These are phyloP conservation scores for Lachnellula cervina DNA, from an alignment of 2,329 filamentous ascomycete species.

Conservation along the genomic window DNA sequence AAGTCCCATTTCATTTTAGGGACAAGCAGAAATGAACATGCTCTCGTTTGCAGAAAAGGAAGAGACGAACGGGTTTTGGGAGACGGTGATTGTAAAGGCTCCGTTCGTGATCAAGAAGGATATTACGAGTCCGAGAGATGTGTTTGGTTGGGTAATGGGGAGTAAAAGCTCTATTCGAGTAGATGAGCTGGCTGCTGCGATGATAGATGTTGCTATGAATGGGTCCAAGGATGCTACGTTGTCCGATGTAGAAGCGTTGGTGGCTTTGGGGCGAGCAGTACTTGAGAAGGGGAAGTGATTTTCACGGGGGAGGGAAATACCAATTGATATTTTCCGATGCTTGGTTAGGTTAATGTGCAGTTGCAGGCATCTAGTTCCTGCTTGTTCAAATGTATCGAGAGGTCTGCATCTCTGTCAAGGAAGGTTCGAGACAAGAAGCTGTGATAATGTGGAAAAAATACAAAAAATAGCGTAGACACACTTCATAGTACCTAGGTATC, in stretches of 20 bases:
- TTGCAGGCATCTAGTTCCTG: no score
- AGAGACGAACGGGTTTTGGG: conserved; percentile 1
- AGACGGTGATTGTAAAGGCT: conserved; percentile 3
- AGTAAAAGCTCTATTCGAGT: background rate
- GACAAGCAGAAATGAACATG: conserved; percentile 4
- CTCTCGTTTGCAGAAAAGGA: conserved; percentile 1
- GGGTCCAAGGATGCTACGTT: conserved; percentile 4
- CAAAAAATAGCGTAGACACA: no score
- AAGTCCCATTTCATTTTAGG: background rate
- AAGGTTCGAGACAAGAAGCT: no score
- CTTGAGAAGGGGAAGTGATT: no score
- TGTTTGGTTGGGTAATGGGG: background rate
- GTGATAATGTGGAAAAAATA: no score
- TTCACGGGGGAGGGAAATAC: no score
- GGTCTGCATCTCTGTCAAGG: no score
- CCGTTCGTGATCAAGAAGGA: conserved; percentile 3
- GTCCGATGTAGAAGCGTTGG: background rate
- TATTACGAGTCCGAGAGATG: background rate
- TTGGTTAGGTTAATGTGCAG: no score
- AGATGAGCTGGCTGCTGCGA: background rate
- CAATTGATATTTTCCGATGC: no score
- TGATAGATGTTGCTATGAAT: conserved; percentile 4
- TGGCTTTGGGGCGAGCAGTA: no score
- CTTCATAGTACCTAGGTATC: no score
- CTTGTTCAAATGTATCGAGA: no score